phyloP scores from a whole-genome alignment of 305 asterid species.

The Ajuga reptans region DNA sequence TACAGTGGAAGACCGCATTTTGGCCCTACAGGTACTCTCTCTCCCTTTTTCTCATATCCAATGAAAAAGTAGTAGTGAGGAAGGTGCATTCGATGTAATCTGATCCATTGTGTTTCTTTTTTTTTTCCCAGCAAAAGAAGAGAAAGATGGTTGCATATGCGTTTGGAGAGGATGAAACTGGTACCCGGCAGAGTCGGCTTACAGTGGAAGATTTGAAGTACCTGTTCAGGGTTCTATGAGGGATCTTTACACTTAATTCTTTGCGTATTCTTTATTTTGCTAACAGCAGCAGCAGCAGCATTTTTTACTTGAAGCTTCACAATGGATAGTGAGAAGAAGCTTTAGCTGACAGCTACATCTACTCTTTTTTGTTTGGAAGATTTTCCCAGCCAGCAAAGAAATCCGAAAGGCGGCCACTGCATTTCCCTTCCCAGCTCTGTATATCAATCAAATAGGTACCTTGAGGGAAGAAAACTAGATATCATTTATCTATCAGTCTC shows the following conservation, averaged over 20 bases:
- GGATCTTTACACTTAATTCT: background rate
- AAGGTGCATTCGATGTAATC: no score
- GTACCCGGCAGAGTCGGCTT: conserved; percentile 67
- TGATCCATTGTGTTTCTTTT: no score
- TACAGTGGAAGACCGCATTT: conserved; percentile 96
- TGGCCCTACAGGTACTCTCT: conserved; percentile 77
- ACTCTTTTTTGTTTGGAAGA: no score
- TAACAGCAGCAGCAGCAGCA: conserved; percentile 30
- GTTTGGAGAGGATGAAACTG: conserved; percentile 85
- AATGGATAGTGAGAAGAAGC: conserved; percentile 15
- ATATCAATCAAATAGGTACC: no score
- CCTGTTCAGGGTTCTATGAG: conserved; percentile 47
- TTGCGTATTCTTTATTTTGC: conserved; percentile 30
- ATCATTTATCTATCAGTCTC: no score
- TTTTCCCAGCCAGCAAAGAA: no score
- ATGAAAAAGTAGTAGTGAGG: no score
- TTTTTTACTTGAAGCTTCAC: conserved; percentile 25
- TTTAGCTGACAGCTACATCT: conserved; percentile 15
- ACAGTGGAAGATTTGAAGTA: conserved; percentile 85
- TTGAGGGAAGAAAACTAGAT: no score
- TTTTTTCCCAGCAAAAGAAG: conserved; percentile 62
- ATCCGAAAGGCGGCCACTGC: no score
- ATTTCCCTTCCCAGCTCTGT: no score
- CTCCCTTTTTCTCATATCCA: background rate
- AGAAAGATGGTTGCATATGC: conserved; percentile 95